phyloP scores from a whole-genome alignment of 352 stramenopile species.

The Stephanocyclus meneghinianus region DNA sequence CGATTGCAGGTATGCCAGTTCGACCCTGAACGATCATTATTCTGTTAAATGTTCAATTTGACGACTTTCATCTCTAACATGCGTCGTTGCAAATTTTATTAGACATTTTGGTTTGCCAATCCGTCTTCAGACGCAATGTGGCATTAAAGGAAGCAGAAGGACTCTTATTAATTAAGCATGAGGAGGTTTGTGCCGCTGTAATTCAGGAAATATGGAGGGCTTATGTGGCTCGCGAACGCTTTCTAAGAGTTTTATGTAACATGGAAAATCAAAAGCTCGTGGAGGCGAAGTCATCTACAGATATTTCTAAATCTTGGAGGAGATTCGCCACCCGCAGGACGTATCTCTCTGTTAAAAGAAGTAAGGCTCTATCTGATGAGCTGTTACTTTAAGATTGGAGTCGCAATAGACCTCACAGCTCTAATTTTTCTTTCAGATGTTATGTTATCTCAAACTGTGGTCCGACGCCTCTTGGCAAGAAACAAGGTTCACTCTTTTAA shows the following conservation, averaged over 20 bases:
- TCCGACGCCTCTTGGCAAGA: background rate
- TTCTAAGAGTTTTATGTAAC: background rate
- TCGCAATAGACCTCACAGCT: background rate
- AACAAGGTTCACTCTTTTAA: background rate
- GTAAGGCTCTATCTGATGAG: background rate
- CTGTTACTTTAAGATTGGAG: background rate
- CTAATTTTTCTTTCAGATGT: conserved; percentile 1
- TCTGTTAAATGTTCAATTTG: background rate
- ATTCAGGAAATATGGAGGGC: conserved; percentile 5
- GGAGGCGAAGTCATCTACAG: background rate
- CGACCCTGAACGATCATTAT: background rate
- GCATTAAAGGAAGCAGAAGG: background rate
- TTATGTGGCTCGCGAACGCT: background rate
- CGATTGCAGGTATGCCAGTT: conserved; percentile 4
- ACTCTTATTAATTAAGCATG: background rate
- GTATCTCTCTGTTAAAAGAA: background rate
- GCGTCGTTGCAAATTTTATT: background rate
- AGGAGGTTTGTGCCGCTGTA: background rate
- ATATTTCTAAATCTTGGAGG: conserved; percentile 5
- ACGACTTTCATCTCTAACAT: background rate
- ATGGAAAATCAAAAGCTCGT: background rate
- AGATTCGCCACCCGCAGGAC: background rate
- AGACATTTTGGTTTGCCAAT: conserved; percentile 10
- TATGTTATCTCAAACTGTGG: background rate
- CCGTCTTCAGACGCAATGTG: background rate